phyloP scores from a whole-genome alignment of 805 yeast genomes.

The Cyberlindnera bimundalis region DNA sequence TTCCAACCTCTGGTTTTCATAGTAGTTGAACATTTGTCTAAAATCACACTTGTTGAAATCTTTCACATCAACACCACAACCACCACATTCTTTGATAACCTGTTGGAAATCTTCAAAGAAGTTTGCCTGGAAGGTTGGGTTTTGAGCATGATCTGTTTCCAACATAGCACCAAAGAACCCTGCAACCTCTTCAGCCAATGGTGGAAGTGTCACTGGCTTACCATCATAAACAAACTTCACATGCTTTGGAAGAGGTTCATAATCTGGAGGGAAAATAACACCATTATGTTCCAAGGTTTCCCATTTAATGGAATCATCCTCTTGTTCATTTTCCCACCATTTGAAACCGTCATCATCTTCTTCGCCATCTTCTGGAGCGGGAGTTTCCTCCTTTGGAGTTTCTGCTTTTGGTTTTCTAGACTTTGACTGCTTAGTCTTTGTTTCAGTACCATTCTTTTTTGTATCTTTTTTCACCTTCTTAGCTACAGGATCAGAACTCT shows the following conservation, averaged over 20 bases:
- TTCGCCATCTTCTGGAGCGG: conserved; percentile 40
- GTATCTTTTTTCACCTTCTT: conserved; percentile 14
- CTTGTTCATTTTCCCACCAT: conserved; percentile 80
- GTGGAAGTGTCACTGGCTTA: conserved; percentile 68
- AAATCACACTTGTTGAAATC: conserved; percentile 76
- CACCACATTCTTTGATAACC: conserved; percentile 70
- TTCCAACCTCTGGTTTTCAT: conserved; percentile 64
- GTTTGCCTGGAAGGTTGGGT: conserved; percentile 81
- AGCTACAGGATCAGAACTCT: not conserved
- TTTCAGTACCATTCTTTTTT: conserved; percentile 4
- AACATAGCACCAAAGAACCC: conserved; percentile 90
- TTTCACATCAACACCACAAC: conserved; percentile 50
- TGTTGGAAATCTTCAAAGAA: conserved; percentile 75
- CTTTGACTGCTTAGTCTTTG: conserved; percentile 6
- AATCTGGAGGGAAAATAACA: conserved; percentile 89
- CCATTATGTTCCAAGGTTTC: conserved; percentile 83
- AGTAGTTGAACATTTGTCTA: conserved; percentile 65
- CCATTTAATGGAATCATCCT: conserved; percentile 82
- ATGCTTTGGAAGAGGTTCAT: conserved; percentile 77
- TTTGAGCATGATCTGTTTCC: conserved; percentile 84
- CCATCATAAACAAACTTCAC: conserved; percentile 77
- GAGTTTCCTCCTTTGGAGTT: conserved; percentile 25
- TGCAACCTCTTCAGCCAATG: conserved; percentile 92
- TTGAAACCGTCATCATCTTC: conserved; percentile 63
- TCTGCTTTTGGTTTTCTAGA: too few relatives aligned